Evolutionary conservation across 495 filamentous ascomycete species (phyloP).

Genomic region (Trichoderma reesei): DNA sequence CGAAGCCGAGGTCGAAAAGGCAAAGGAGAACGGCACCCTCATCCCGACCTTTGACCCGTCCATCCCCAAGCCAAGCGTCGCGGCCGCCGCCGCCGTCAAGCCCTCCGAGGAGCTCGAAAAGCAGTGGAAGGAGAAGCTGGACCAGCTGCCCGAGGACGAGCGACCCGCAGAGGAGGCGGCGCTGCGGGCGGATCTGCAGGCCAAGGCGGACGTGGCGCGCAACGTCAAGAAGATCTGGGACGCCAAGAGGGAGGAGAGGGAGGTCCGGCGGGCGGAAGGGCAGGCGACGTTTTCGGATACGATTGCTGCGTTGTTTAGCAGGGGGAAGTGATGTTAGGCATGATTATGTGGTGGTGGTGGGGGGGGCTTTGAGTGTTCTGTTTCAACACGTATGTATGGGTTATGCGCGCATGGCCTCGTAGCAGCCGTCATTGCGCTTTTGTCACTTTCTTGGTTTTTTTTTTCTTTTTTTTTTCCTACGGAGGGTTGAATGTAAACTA

Average conservation of each 20-base stretch:
- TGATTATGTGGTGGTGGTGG: neutral
- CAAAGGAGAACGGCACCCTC: conserved; percentile 50
- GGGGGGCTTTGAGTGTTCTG: neutral
- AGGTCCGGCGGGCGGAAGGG: conserved; percentile 49
- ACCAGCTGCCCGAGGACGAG: conserved; percentile 51
- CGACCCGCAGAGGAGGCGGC: conserved; percentile 57
- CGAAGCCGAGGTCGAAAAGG: conserved; percentile 56
- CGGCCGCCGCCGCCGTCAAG: conserved; percentile 15
- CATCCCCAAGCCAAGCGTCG: conserved; percentile 22
- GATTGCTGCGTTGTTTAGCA: conserved; percentile 18
- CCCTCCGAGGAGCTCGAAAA: conserved; percentile 26
- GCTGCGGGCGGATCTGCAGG: conserved; percentile 49
- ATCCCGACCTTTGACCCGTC: conserved; percentile 39
- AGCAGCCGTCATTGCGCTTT: neutral
- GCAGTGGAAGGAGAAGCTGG: conserved; percentile 43
- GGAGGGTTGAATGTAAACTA: neutral
- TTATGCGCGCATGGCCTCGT: neutral
- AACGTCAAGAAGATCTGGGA: conserved; percentile 45
- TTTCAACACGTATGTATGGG: neutral
- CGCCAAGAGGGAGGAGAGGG: conserved; percentile 46
- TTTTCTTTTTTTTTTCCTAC: neutral
- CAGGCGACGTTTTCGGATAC: conserved; percentile 43
- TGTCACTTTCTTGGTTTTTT: neutral
- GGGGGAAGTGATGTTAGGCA: neutral
- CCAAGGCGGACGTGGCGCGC: conserved; percentile 43